These are phyloP conservation scores for Raphanus sativus DNA, from an alignment of 345 rosid genomes.

Conservation along the genomic window DNA sequence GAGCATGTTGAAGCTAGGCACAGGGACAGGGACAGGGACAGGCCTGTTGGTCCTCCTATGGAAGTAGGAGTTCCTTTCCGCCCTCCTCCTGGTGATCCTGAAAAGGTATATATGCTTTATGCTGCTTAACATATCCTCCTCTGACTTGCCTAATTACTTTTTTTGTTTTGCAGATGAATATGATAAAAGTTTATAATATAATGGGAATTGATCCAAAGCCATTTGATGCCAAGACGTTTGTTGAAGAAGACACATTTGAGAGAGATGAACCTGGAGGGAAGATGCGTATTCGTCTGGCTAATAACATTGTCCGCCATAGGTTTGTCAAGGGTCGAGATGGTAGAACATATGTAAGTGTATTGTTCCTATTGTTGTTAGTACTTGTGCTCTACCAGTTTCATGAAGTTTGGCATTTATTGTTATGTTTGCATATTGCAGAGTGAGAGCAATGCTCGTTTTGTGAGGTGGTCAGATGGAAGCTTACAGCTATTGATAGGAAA, in stretches of 20 bases:
- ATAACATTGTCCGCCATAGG: conserved; percentile 92
- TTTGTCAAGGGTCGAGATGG: conserved; percentile 68
- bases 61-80: conserved; percentile 84
- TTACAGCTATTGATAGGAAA: conserved; percentile 90
- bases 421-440: conserved; percentile 49
- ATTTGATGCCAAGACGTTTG: conserved; percentile 90
- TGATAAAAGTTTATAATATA: conserved; percentile 92
- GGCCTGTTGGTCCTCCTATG: conserved; percentile 86
- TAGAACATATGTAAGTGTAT: conserved; percentile 62
- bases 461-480: conserved; percentile 99
- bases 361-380: neutral
- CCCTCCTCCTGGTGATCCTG: conserved; percentile 75
- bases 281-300: conserved; percentile 81
- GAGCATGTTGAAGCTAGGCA: conserved; percentile 70
- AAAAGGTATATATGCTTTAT: conserved; percentile 51
- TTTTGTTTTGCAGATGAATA: conserved; percentile 64
- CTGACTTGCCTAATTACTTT: conserved; percentile 3
- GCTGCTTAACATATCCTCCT: neutral
- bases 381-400: conserved; percentile 5
- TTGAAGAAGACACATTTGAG: conserved; percentile 84
- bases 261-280: conserved; percentile 81
- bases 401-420: conserved; percentile 13
- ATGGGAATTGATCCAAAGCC: conserved; percentile 95
- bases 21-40: conserved; percentile 88
- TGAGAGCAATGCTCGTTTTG: conserved; percentile 98